A percentile compares a stretch with the other conserved stretches of the same genome.
These are phyloP conservation scores for Themeda triandra DNA, from an alignment of 176 grass and related monocot species.

Conservation along the genomic window DNA sequence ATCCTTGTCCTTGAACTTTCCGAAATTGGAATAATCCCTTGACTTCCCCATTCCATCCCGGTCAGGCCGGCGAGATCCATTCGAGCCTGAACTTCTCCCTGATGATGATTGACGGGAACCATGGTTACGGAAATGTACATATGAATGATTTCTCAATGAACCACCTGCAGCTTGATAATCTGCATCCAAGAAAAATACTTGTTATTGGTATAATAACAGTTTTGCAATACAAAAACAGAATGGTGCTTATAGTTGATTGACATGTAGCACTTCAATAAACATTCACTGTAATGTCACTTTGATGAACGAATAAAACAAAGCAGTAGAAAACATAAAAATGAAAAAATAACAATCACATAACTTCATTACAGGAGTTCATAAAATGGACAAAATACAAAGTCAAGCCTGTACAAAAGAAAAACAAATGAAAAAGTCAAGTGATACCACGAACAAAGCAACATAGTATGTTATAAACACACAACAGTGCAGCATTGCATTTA, in stretches of 20 bases:
- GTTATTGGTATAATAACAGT: constrained; percentile 8
- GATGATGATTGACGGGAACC: constrained; percentile 28
- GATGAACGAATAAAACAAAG: not conserved
- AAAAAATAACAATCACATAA: not conserved
- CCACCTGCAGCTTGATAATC: constrained; percentile 43
- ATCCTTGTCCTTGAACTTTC: constrained; percentile 51
- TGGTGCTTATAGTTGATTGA: constrained; percentile 5
- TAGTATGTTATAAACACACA: not conserved
- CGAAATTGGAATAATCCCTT: constrained; percentile 59
- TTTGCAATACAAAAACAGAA: constrained; percentile 25
- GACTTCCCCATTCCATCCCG: constrained; percentile 43
- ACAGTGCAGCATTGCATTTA: not conserved
- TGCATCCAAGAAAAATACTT: constrained; percentile 26
- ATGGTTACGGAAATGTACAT: constrained; percentile 30
- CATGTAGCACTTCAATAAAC: not conserved
- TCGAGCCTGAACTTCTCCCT: constrained; percentile 42
- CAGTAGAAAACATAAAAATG: constrained; percentile 13
- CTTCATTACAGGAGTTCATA: not conserved
- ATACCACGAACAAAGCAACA: not conserved
- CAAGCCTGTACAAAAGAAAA: not conserved
- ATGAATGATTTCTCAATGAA: constrained; percentile 43
- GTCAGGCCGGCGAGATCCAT: constrained; percentile 34
- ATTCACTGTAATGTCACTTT: not conserved
- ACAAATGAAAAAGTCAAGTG: not conserved
- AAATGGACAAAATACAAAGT: constrained; percentile 2